Evolutionary conservation across 2,329 filamentous ascomycete genomes (phyloP), one percentile per base, ranked within the genome.

Genomic region (Cryphonectria nitschkei): DNA sequence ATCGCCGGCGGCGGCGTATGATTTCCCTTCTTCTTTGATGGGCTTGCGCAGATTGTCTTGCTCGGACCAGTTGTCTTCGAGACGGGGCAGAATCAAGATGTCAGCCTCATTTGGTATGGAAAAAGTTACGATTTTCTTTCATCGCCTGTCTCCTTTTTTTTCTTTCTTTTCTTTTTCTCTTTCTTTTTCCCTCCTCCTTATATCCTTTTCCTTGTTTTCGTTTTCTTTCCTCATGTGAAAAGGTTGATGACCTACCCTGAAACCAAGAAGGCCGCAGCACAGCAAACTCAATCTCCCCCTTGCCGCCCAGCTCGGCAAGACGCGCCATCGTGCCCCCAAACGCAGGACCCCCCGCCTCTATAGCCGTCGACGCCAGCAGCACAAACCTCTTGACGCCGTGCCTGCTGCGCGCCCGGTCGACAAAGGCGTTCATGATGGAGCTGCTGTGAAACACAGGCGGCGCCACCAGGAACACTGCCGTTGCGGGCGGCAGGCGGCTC

Each of bases 201-300:
- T 26, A 26, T 26, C 26, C 26, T 2, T 2, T n/a, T n/a, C 22
- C 3, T 6, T 1, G n/a, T 11, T 46, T 11, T 50, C 22, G n/a
- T 8, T 50, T 50, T n/a, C 22, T 8, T 9, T 26, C 34, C 26
- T 26, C 26, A 26, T 26, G 26, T 26, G 26, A 26, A 56, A 6
- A 46, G 41, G 29, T 60, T 60, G 61, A 37, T 58, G 62, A 66
- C 9, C 34, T 34, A 72, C 58, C 37, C 3, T 52, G 83, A 70
- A 87, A 86, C 83, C 84, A 87, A 22, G 81, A 83, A 5, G 84
- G 82, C 70, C 83, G 75, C 73, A 87, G 70, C 9, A 84, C 79
- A 6, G 79, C 79, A 78, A 81, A 86, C 67, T 82, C 82, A 0
- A 83, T 74, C 22, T 79, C 77, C 0, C 78, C 80, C 32, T 70